Evolutionary conservation across 495 filamentous ascomycete species (phyloP), one percentile per base, ranked within the genome.

Genomic region (Chaetomidium leptoderma): DNA sequence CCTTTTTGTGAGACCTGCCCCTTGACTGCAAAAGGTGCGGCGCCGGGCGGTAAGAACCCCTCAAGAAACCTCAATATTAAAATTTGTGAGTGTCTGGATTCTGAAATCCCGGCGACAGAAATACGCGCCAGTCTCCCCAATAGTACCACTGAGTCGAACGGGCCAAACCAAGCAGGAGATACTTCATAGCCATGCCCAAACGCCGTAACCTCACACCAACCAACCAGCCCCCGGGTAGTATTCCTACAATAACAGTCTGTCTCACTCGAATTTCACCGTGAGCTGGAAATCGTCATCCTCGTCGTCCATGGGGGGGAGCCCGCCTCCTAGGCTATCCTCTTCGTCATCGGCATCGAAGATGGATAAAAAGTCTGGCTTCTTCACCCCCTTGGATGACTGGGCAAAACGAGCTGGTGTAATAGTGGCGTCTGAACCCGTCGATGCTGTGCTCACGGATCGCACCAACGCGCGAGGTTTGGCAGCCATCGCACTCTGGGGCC

Each of bases 371-470:
- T 71, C 66, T 3, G 72, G 73, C 30, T 69, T 70, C 59, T 71
- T 70, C 61, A 60, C 65, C 9, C 66, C 70, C 32, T 68, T 59
- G 0, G 60, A 43, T 5, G 64, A 61, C 27, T 71, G 59, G 3
- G 75, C 70, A 36, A 72, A 77, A 32, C 64, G 62, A 29, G 78
- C 71, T n/a, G 79, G 75, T 1, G 78, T 80, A 47, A 81, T 78
- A 32, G 78, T 80, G 40, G 60, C 69, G 42, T 80, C 77, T 17
- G 76, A 81, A 6, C 66, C 58, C n/a, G 67, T 64, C 2, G 73
- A 76, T 29, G 68, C 59, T 43, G 74, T 71, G 62, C 78, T 72
- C 17, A 67, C 58, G 5, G 73, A 63, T 21, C 74, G 70, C 50
- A 62, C 49, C 26, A 73, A 23, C 2, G 55, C 37, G 11, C 63